phyloP scores from a whole-genome alignment of 768 basidiomycete species.

The Psilocybe cyanescens region DNA sequence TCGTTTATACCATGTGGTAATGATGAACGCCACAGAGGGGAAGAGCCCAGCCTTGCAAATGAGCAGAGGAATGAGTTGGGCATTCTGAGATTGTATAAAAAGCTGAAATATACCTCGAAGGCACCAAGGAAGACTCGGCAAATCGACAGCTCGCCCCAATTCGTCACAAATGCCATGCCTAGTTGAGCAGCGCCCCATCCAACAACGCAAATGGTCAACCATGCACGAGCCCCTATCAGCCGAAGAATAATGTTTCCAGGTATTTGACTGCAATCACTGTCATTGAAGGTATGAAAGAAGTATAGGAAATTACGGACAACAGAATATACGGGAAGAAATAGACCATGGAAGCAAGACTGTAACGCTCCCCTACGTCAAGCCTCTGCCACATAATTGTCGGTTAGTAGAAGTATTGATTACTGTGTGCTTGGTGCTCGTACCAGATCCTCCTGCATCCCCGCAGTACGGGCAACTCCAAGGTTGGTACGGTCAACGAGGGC shows the following conservation, averaged over 20 bases:
- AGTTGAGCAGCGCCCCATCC: slow-evolving; percentile 35
- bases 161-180: slow-evolving; percentile 34
- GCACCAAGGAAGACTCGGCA: slow-evolving; percentile 32
- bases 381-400: slow-evolving; percentile 2
- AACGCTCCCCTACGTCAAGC: slow-evolving; percentile 28
- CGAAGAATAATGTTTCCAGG: slow-evolving; percentile 34
- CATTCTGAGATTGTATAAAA: neutral
- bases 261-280: slow-evolving; percentile 31
- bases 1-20: slow-evolving; percentile 45
- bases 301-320: slow-evolving; percentile 24
- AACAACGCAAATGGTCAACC: slow-evolving; percentile 29
- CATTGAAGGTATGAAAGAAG: neutral
- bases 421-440: slow-evolving; percentile 25
- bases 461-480: slow-evolving; percentile 36
- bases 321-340: slow-evolving; percentile 42
- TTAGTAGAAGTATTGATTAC: neutral
- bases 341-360: slow-evolving; percentile 37
- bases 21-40: slow-evolving; percentile 42
- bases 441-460: slow-evolving; percentile 40
- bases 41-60: slow-evolving; percentile 39
- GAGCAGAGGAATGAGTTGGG: neutral
- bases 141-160: slow-evolving; percentile 29
- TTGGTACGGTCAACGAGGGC: slow-evolving; percentile 39
- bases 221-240: slow-evolving; percentile 28
- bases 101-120: slow-evolving; percentile 32